phyloP scores from a whole-genome alignment of 2,329 filamentous ascomycete genomes.

The Colletotrichum navitas region DNA sequence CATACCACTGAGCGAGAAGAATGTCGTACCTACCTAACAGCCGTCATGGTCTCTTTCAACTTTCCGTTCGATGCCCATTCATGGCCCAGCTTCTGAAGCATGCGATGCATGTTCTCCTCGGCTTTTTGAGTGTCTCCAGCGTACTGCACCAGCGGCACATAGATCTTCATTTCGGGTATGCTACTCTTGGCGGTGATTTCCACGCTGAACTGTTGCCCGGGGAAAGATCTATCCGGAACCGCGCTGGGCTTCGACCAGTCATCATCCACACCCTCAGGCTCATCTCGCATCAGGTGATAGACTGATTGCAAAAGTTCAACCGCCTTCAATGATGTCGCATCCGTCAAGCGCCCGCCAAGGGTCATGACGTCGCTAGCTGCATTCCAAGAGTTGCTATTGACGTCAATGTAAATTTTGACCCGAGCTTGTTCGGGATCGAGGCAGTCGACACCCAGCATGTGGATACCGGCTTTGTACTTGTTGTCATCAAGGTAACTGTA shows the following conservation, averaged over 20 bases:
- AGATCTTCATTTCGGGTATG: slow-evolving; percentile 1
- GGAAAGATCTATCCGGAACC: not conserved
- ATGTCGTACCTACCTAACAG: not conserved
- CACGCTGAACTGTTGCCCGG: not conserved
- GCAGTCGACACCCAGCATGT: not conserved
- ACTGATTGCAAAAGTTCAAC: not conserved
- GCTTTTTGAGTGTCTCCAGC: not conserved
- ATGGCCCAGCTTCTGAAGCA: slow-evolving; percentile 2
- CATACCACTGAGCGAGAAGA: too few species aligned
- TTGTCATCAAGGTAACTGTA: not conserved
- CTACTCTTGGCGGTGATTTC: not conserved
- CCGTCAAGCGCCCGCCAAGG: not conserved
- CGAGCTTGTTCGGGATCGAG: not conserved
- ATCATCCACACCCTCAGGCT: not conserved
- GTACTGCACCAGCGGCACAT: not conserved
- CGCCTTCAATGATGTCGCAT: not conserved
- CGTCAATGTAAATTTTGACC: not conserved
- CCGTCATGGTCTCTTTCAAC: not conserved
- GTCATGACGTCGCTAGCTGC: slow-evolving; percentile 1
- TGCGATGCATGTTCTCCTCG: slow-evolving; percentile 2
- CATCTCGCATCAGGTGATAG: not conserved
- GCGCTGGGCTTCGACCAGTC: not conserved
- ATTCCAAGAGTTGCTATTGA: slow-evolving; percentile 8
- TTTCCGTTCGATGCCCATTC: not conserved
- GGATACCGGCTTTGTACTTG: not conserved